phyloP scores from a whole-genome alignment of 1,284 basidiomycete genomes.

The Ceratobasidium sp. region DNA sequence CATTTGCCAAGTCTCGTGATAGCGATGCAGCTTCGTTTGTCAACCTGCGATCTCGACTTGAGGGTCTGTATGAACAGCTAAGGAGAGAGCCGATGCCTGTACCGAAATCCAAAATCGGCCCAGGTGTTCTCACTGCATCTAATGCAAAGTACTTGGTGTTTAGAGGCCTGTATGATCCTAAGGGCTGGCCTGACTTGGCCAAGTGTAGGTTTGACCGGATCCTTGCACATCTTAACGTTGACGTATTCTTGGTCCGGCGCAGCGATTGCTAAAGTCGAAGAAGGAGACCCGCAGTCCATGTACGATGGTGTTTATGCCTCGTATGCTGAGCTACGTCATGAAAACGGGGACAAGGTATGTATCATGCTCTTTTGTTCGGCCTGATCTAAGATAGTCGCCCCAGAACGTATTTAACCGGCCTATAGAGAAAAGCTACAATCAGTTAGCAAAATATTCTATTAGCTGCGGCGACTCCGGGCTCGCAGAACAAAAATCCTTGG shows the following conservation, averaged over 20 bases:
- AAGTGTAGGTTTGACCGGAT: neutral
- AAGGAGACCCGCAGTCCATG: neutral
- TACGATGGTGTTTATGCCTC: conserved; percentile 1
- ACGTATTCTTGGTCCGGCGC: neutral
- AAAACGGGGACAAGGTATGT: conserved; percentile 7
- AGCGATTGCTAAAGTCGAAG: conserved; percentile 16
- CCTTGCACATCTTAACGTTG: neutral
- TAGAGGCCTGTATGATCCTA: conserved; percentile 14
- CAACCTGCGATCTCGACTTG: conserved; percentile 14
- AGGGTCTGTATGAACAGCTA: neutral
- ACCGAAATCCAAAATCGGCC: conserved; percentile 6
- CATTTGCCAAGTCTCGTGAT: neutral
- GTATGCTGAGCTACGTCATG: neutral
- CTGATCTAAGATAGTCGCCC: too few species aligned
- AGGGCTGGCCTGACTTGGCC: conserved; percentile 1
- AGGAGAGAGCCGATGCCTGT: conserved; percentile 12
- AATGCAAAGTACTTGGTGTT: conserved; percentile 9
- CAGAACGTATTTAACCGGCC: conserved; percentile 27
- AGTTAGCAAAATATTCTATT: conserved; percentile 21
- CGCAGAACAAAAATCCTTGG: conserved; percentile 36
- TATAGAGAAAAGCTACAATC: neutral
- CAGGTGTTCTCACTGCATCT: conserved; percentile 14
- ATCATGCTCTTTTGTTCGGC: neutral
- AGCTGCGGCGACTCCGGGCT: conserved; percentile 25
- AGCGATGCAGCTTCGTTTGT: too few species aligned